These are phyloP conservation scores for Andalucia godoyi DNA, from an alignment of 78 protist species.

Conservation along the genomic window DNA sequence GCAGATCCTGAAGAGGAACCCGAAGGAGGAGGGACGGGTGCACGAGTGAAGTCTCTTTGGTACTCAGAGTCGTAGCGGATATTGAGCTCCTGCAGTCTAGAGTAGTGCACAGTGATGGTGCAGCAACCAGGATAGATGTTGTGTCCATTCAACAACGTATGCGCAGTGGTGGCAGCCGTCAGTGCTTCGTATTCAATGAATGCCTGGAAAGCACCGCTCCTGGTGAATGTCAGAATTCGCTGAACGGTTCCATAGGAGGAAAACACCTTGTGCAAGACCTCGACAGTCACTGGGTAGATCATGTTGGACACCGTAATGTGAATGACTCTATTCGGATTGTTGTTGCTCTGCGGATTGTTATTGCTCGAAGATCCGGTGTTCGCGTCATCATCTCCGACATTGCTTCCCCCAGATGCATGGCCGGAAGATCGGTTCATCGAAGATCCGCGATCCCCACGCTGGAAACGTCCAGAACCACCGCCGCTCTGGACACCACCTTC, in stretches of 20 bases:
- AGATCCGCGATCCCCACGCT: no score
- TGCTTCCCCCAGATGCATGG: no score
- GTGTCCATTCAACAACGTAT: constrained; percentile 43
- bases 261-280: constrained; percentile 39
- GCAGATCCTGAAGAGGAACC: no score
- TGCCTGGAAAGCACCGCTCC: constrained; percentile 39
- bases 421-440: no score
- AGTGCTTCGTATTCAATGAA: constrained; percentile 18
- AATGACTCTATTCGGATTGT: constrained; percentile 43
- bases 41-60: no score
- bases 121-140: constrained; percentile 44
- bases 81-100: constrained; percentile 22
- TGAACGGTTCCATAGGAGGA: constrained; percentile 34
- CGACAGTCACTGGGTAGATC: constrained; percentile 52
- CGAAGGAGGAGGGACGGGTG: no score
- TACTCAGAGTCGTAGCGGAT: constrained; percentile 35
- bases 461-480: no score
- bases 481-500: no score
- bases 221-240: constrained; percentile 45
- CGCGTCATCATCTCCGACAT: no score
- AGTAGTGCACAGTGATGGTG: constrained; percentile 38
- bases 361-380: no score
- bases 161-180: constrained; percentile 26
- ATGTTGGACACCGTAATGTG: constrained; percentile 35
- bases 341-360: no score